Base-by-base conservation (phyloP, 2,329 filamentous ascomycete genomes). In the Talaromyces marneffei region DNA sequence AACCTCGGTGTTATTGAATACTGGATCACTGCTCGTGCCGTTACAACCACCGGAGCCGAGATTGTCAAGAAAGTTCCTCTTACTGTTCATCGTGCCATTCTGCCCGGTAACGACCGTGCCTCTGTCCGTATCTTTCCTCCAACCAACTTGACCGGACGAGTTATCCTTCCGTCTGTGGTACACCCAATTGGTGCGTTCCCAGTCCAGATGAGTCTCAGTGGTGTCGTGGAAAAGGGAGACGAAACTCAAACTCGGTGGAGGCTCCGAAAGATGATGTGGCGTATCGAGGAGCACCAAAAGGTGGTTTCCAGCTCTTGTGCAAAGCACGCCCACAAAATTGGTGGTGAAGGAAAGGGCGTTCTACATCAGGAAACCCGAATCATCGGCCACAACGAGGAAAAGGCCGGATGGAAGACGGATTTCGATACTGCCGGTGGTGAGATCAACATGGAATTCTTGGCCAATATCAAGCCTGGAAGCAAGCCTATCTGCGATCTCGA, bases 91-190 rank as follows among this genome's bases (percentile, higher is more conserved):
- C 90, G 93, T 64, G 89, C 92, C 35, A 85, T 97, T 27, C 82
- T 88, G 58, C 85, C 90, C 2, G 89, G 91, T 54, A 82, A 84
- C 58, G 91, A 95, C 64, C 93, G 95, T 77, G 88, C 92, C 76
- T 95, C 90, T 16, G 87, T 96, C 65, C 91, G 93, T 70, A 90
- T 97, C 71, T 99, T 99, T 77, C 94, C 93, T 53, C 93, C 94
- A 0, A 99, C 94, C 67, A 94, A 96, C 77, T 87, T 99, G 70
- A 92, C 91, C 66, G 90, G 91, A 62, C 88, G 87, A 70, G 89
- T 94, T 65, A 87, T 91, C 69, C 87, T 96, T 65, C 88, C 88
- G 52, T 86, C 90, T 39, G 85, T 96, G 65, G 87, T 97, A 65
- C 88, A 96, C 77, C 92, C 93, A 4, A 90, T 92, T 63, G 90